These are phyloP conservation scores for Aspergillus coremiiformis DNA, from an alignment of 495 filamentous ascomycete genomes.

Conservation along the genomic window DNA sequence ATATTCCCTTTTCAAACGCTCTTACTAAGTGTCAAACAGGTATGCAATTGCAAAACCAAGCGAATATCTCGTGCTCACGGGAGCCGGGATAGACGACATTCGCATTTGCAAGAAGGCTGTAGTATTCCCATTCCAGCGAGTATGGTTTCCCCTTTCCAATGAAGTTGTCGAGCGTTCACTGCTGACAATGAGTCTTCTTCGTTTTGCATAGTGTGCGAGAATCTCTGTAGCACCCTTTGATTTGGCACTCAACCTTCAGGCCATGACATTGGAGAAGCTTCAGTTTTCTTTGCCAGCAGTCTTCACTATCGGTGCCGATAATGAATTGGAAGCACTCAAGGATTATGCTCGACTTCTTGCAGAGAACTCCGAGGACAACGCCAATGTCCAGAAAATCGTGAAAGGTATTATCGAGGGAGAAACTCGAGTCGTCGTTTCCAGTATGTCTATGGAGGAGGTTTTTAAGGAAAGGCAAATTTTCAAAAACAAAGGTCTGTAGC, in stretches of 20 bases:
- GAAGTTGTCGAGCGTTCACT: neutral
- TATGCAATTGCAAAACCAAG: conserved; percentile 33
- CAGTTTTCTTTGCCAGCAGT: conserved; percentile 73
- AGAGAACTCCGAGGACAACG: conserved; percentile 41
- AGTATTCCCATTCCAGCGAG: conserved; percentile 58
- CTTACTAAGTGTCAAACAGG: conserved; percentile 1
- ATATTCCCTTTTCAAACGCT: neutral
- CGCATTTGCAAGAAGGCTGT: conserved; percentile 66
- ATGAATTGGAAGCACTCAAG: conserved; percentile 54
- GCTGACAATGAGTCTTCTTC: conserved; percentile 3
- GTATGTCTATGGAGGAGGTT: conserved; percentile 84
- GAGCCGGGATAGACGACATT: conserved; percentile 61
- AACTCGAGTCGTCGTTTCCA: conserved; percentile 66
- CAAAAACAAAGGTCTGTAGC: conserved; percentile 47
- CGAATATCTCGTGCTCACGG: conserved; percentile 75
- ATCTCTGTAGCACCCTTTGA: conserved; percentile 68
- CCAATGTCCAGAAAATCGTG: conserved; percentile 74
- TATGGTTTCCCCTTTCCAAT: conserved; percentile 16
- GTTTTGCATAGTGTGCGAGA: conserved; percentile 23
- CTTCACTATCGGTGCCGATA: conserved; percentile 74
- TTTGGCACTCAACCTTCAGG: conserved; percentile 66
- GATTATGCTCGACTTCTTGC: conserved; percentile 75
- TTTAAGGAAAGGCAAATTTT: conserved; percentile 75
- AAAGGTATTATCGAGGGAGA: conserved; percentile 87
- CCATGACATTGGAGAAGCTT: conserved; percentile 79